phyloP scores from a whole-genome alignment of 495 filamentous ascomycete species.

The Aspergillus steynii region DNA sequence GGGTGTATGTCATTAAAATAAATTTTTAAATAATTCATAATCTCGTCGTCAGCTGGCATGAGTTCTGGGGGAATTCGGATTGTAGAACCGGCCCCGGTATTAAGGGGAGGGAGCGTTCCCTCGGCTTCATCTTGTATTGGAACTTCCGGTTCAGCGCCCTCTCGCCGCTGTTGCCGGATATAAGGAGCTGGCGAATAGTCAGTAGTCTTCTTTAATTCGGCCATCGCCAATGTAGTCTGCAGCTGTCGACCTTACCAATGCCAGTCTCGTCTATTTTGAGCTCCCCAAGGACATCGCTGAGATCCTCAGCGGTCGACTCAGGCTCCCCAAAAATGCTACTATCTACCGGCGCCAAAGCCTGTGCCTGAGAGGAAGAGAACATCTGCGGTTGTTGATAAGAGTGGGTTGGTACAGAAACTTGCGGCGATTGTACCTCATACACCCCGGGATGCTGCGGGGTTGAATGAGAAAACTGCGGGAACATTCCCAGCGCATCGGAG shows the following conservation, averaged over 20 bases:
- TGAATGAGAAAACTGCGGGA: conserved; percentile 33
- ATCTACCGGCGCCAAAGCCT: conserved; percentile 46
- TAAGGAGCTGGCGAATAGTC: conserved; percentile 66
- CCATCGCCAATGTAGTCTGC: conserved; percentile 6
- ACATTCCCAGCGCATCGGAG: conserved; percentile 37
- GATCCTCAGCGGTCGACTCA: conserved; percentile 69
- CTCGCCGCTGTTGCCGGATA: conserved; percentile 73
- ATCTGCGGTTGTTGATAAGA: conserved; percentile 49
- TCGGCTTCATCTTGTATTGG: conserved; percentile 76
- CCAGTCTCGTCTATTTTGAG: conserved; percentile 86
- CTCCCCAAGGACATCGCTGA: conserved; percentile 80
- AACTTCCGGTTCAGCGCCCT: conserved; percentile 63
- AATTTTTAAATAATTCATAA: conserved; percentile 83
- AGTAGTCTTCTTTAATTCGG: conserved; percentile 11
- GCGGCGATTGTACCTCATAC: conserved; percentile 72
- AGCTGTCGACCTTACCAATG: conserved; percentile 64
- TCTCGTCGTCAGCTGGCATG: conserved; percentile 87
- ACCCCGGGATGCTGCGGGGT: conserved; percentile 66
- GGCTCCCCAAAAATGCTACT: conserved; percentile 42
- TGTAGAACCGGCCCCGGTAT: conserved; percentile 65
- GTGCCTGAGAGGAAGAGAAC: conserved; percentile 56
- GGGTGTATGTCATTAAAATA: conserved; percentile 94
- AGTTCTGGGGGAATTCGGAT: conserved; percentile 91
- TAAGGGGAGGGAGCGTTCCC: conserved; percentile 67
- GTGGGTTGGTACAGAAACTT: conserved; percentile 35